A percentile compares a stretch with the other conserved stretches of the same genome.
Evolutionary conservation across 2,329 filamentous ascomycete species (phyloP).

Genomic region (Cercospora sp.): DNA sequence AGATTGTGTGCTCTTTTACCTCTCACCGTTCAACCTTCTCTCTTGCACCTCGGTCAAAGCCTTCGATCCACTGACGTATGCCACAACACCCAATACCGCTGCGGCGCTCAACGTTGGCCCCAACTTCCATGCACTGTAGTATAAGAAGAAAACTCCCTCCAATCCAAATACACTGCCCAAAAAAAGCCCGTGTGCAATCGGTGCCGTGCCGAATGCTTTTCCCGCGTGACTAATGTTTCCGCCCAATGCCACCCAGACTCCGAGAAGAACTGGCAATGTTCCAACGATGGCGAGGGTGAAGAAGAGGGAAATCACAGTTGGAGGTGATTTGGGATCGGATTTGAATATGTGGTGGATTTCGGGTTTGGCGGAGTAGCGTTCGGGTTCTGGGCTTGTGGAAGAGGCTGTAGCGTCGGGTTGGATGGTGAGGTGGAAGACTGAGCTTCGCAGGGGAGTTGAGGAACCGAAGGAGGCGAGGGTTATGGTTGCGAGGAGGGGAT

Average conservation of each 20-base stretch:
- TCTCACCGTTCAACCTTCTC: slow-evolving; percentile 72
- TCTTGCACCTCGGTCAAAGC: slow-evolving; percentile 91
- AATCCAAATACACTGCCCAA: slow-evolving; percentile 83
- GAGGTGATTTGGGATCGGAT: slow-evolving; percentile 74
- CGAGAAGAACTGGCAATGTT: slow-evolving; percentile 71
- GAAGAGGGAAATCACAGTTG: slow-evolving; percentile 72
- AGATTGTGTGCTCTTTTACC: slow-evolving; percentile 41
- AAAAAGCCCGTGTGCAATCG: slow-evolving; percentile 79
- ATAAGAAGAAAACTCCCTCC: slow-evolving; percentile 90
- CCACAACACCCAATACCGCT: slow-evolving; percentile 64
- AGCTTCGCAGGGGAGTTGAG: slow-evolving; percentile 64
- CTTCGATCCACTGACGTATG: slow-evolving; percentile 83
- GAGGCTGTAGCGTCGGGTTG: slow-evolving; percentile 63
- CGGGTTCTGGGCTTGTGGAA: slow-evolving; percentile 62
- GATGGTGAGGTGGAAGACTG: slow-evolving; percentile 72
- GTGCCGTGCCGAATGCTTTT: slow-evolving; percentile 72
- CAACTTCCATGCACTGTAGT: slow-evolving; percentile 88
- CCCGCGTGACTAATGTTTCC: slow-evolving; percentile 77
- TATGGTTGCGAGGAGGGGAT: slow-evolving; percentile 75
- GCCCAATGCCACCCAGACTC: slow-evolving; percentile 74
- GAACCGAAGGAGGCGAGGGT: slow-evolving; percentile 85
- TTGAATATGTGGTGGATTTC: slow-evolving; percentile 94
- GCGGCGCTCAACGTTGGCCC: slow-evolving; percentile 83
- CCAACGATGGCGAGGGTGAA: slow-evolving; percentile 74
- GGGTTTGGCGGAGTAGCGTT: slow-evolving; percentile 78